Conservation (phyloP, 805 yeast species). For the Zygoascus bituminiphila region DNA sequence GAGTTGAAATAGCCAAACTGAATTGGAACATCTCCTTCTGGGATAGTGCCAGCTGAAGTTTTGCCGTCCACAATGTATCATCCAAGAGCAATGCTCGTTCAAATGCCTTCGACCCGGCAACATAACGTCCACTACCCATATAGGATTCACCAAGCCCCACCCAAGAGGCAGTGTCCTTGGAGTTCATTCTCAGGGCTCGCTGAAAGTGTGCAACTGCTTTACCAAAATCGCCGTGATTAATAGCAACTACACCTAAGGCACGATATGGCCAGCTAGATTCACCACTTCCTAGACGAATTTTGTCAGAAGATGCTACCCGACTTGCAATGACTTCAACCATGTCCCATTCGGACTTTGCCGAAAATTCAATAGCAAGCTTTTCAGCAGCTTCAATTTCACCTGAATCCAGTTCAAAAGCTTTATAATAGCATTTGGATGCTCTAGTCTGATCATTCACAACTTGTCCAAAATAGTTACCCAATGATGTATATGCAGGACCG, state of each 20-base stretch:
- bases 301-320: slow-evolving; percentile 56
- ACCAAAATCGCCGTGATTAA: slow-evolving; percentile 63
- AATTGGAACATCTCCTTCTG: slow-evolving; percentile 57
- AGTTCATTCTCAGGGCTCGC: slow-evolving; percentile 62
- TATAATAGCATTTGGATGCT: slow-evolving; percentile 79
- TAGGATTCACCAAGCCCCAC: slow-evolving; percentile 97
- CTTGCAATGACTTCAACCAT: slow-evolving; percentile 67
- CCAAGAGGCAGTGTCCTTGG: slow-evolving; percentile 76
- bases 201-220: slow-evolving; percentile 88
- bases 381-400: slow-evolving; percentile 69
- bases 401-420: slow-evolving; percentile 80
- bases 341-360: slow-evolving; percentile 70
- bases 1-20: slow-evolving; percentile 46
- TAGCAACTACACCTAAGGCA: slow-evolving; percentile 68
- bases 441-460: slow-evolving; percentile 51
- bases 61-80: slow-evolving; percentile 50
- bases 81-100: slow-evolving; percentile 50
- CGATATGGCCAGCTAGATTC: slow-evolving; percentile 69
- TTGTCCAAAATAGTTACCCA: slow-evolving; percentile 66
- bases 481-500: slow-evolving; percentile 74
- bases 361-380: slow-evolving; percentile 60
- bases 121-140: slow-evolving; percentile 70
- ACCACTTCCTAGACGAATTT: slow-evolving; percentile 29
- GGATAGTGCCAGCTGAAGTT: slow-evolving; percentile 60
- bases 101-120: slow-evolving; percentile 81